Percentiles rank a stretch among this genome's conserved stretches.
These are phyloP conservation scores for Cicer pinnatifidum DNA, from an alignment of 306 rosid species.

Conservation along the genomic window DNA sequence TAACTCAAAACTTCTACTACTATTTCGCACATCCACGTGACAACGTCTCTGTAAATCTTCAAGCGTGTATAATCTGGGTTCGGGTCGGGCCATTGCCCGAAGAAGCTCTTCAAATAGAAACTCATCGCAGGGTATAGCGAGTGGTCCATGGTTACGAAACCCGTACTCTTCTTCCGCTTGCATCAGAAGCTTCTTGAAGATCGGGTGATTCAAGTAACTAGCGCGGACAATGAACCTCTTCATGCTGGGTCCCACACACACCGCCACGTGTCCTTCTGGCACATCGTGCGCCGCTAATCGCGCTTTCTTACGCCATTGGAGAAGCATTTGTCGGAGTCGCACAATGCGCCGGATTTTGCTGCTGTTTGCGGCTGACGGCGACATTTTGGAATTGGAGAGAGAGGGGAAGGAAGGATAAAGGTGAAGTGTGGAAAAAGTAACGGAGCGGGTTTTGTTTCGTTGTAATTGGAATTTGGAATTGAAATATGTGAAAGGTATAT, in stretches of 20 bases:
- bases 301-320: conserved; percentile 76
- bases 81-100: conserved; percentile 57
- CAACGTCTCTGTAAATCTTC: conserved; percentile 62
- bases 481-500: conserved; percentile 22
- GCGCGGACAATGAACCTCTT: conserved; percentile 77
- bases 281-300: conserved; percentile 61
- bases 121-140: conserved; percentile 84
- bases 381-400: conserved; percentile 42
- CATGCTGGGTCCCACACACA: conserved; percentile 71
- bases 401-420: neutral
- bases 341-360: conserved; percentile 85
- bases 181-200: conserved; percentile 74
- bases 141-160: conserved; percentile 76
- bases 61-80: conserved; percentile 40
- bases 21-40: conserved; percentile 59
- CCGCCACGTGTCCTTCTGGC: conserved; percentile 84
- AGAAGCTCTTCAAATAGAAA: conserved; percentile 70
- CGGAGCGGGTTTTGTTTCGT: neutral
- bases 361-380: conserved; percentile 51
- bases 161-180: conserved; percentile 97
- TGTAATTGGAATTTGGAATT: neutral
- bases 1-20: conserved; percentile 14
- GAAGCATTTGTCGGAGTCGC: conserved; percentile 80
- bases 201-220: conserved; percentile 79
- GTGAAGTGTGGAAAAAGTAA: conserved; percentile 27